These are phyloP conservation scores for Lichtheimia corymbifera DNA, from an alignment of 371 early-diverging fungal species.

Conservation along the genomic window DNA sequence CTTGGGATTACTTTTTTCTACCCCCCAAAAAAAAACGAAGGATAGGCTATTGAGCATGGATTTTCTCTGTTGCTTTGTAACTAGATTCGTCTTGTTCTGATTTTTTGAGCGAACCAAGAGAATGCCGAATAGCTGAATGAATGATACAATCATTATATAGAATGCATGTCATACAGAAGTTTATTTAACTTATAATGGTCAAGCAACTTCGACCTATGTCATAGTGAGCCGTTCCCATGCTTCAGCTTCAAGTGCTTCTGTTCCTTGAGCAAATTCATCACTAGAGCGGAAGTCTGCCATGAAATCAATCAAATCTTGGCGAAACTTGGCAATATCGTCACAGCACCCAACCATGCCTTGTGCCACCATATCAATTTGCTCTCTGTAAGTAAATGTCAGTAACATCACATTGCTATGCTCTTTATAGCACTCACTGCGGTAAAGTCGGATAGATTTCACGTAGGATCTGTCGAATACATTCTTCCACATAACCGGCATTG, in stretches of 20 bases:
- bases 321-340: conserved; percentile 80
- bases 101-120: too few relatives aligned
- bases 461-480: conserved; percentile 76
- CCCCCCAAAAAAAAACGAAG: too few relatives aligned
- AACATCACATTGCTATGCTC: conserved; percentile 84
- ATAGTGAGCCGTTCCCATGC: neutral
- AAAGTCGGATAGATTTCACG: conserved; percentile 86
- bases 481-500: conserved; percentile 76
- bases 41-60: too few relatives aligned
- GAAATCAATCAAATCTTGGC: conserved; percentile 90
- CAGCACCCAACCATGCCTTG: conserved; percentile 81
- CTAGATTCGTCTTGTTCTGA: too few relatives aligned
- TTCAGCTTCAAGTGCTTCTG: neutral
- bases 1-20: too few relatives aligned
- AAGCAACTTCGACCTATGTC: too few relatives aligned
- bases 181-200: too few relatives aligned
- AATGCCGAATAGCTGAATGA: too few relatives aligned
- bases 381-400: conserved; percentile 32
- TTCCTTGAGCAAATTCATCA: conserved; percentile 12
- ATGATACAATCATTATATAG: too few relatives aligned
- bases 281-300: conserved; percentile 60
- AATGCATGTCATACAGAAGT: too few relatives aligned
- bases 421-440: conserved; percentile 64
- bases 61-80: too few relatives aligned
- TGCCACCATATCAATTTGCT: conserved; percentile 84